A percentile compares a stretch with the other conserved stretches of the same genome.
Evolutionary conservation across 257 asterid species (phyloP).

Genomic region (Coffea canephora): DNA sequence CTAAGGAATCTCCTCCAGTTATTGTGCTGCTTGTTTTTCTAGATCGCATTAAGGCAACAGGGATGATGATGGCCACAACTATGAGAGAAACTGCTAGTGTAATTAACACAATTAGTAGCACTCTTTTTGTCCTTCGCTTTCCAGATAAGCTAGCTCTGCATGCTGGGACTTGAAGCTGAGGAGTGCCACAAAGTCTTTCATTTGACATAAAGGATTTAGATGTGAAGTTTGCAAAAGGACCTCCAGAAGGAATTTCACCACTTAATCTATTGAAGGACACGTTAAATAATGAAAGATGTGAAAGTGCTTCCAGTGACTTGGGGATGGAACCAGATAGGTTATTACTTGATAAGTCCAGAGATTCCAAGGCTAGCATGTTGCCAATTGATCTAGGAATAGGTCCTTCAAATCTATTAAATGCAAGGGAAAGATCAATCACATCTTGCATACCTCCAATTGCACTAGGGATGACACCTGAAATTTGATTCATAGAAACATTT

Average conservation of each 20-base stretch:
- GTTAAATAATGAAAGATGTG: constrained; percentile 13
- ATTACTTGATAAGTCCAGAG: constrained; percentile 8
- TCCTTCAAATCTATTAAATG: too few species aligned
- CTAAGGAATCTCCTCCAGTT: too few species aligned
- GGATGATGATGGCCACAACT: too few species aligned
- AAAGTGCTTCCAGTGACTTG: constrained; percentile 15
- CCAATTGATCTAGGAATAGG: too few species aligned
- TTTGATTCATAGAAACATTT: too few species aligned
- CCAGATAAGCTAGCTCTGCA: neutral
- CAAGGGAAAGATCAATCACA: too few species aligned
- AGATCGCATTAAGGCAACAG: too few species aligned
- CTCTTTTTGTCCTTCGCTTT: neutral
- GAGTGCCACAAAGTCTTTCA: constrained; percentile 17
- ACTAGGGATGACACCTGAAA: too few species aligned
- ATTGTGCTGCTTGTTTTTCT: too few species aligned
- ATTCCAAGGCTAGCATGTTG: constrained; percentile 18
- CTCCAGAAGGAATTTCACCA: constrained; percentile 18
- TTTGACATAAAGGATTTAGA: constrained; percentile 13
- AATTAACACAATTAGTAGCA: neutral
- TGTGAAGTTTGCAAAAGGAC: constrained; percentile 20
- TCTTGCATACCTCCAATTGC: too few species aligned
- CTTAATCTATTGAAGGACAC: constrained; percentile 15
- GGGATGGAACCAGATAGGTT: constrained; percentile 15
- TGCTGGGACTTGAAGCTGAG: neutral
- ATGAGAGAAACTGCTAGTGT: too few species aligned